A percentile compares a stretch with the other conserved stretches of the same genome.
Evolutionary conservation across 2,329 filamentous ascomycete genomes (phyloP).

Genomic region (Fusarium bulbicola): DNA sequence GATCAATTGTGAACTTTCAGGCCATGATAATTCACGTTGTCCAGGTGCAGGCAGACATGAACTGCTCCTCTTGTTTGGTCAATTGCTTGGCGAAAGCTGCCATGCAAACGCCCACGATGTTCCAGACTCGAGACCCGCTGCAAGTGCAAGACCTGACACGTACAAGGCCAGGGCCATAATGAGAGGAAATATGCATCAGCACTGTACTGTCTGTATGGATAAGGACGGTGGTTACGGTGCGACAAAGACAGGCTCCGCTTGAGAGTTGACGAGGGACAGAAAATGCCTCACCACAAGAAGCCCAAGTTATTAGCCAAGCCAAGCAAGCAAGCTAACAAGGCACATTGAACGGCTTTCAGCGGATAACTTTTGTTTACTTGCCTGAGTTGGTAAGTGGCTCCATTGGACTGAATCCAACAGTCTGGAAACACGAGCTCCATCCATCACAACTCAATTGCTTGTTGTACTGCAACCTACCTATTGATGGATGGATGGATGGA

Average conservation of each 20-base stretch:
- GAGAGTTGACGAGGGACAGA: constrained; percentile 27
- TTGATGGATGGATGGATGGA: neutral
- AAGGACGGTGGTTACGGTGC: constrained; percentile 24
- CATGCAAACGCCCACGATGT: constrained; percentile 22
- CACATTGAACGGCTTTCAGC: constrained; percentile 18
- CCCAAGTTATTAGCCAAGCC: neutral
- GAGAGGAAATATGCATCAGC: neutral
- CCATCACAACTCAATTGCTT: constrained; percentile 6
- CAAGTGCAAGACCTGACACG: constrained; percentile 20
- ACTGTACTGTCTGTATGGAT: neutral
- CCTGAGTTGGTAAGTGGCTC: constrained; percentile 18
- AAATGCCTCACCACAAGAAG: constrained; percentile 36
- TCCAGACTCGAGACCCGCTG: constrained; percentile 37
- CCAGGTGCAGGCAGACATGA: constrained; percentile 7
- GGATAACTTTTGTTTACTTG: constrained; percentile 17
- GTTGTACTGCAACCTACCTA: neutral
- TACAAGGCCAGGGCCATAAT: constrained; percentile 2
- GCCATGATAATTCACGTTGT: neutral
- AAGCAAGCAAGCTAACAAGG: neutral
- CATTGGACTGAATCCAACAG: constrained; percentile 22
- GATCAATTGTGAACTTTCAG: neutral
- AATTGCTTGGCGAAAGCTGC: constrained; percentile 31
- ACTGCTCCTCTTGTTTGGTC: constrained; percentile 28
- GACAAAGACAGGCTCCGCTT: constrained; percentile 18
- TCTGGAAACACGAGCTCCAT: constrained; percentile 12